Conservation (phyloP, 176 grass and related monocot species). For the Alloteropsis semialata region DNA sequence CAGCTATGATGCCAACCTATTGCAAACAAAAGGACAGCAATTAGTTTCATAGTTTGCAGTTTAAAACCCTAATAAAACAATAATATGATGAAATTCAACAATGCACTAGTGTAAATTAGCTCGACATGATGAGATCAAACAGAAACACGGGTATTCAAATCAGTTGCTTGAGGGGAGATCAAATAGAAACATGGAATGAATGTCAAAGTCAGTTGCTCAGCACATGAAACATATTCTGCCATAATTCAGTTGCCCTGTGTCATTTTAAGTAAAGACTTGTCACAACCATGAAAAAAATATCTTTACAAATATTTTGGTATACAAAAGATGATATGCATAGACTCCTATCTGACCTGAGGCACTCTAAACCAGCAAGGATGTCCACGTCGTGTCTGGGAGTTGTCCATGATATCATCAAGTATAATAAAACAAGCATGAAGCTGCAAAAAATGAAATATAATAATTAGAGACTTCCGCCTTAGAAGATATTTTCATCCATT, state of each 20-base stretch:
- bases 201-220: no score
- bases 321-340: background rate
- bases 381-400: slow-evolving; percentile 82
- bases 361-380: slow-evolving; percentile 93
- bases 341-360: slow-evolving; percentile 68
- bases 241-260: no score
- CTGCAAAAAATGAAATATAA: slow-evolving; percentile 41
- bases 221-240: no score
- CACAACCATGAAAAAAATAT: slow-evolving; percentile 2
- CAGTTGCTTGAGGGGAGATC: slow-evolving; percentile 10
- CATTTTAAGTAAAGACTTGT: background rate
- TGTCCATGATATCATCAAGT: slow-evolving; percentile 98
- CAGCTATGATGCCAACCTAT: slow-evolving; percentile 98
- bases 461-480: background rate
- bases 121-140: background rate
- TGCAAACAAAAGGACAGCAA: slow-evolving; percentile 21
- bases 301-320: background rate
- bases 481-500: background rate
- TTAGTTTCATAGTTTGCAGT: slow-evolving; percentile 9
- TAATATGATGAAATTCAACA: background rate
- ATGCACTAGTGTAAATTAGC: background rate
- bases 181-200: slow-evolving; percentile 16
- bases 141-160: slow-evolving; percentile 2
- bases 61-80: background rate
- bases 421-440: slow-evolving; percentile 99